Conservation (phyloP, 441 rosid species). For the Pelargonium myrrhifolium region DNA sequence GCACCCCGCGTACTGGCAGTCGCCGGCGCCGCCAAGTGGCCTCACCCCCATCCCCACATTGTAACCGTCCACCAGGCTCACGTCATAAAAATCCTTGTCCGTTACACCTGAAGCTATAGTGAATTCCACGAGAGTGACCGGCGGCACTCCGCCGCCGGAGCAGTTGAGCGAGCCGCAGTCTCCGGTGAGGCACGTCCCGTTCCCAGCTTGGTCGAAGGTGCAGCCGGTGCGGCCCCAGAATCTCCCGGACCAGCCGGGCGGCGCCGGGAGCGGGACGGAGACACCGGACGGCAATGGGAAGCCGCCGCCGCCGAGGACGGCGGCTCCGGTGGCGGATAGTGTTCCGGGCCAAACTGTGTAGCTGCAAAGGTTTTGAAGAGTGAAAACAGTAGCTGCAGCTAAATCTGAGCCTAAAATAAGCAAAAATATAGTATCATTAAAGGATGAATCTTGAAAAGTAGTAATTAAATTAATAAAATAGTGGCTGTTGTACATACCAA, state of each 20-base stretch:
- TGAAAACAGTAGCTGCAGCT: constrained; percentile 49
- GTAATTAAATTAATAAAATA: too few species aligned
- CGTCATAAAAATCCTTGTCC: constrained; percentile 77
- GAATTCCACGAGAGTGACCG: constrained; percentile 62
- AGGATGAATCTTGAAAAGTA: too few species aligned
- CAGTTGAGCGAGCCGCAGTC: constrained; percentile 74
- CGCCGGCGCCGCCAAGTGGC: constrained; percentile 58
- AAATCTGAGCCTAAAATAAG: background rate
- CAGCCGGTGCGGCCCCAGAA: constrained; percentile 80
- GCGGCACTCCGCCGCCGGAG: constrained; percentile 62
- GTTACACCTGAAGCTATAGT: constrained; percentile 37
- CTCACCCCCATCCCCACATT: constrained; percentile 57
- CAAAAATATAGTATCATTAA: too few species aligned
- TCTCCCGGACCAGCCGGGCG: constrained; percentile 67
- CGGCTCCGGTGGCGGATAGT: constrained; percentile 50
- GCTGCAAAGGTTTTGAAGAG: constrained; percentile 50
- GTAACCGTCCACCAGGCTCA: constrained; percentile 90
- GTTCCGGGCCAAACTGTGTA: constrained; percentile 74
- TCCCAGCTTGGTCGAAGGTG: constrained; percentile 50
- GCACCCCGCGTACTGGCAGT: constrained; percentile 83
- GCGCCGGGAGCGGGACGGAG: constrained; percentile 45
- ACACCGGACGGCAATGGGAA: constrained; percentile 45
- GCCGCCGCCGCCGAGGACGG: constrained; percentile 59
- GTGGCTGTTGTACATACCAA: too few species aligned
- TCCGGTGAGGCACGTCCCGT: constrained; percentile 65